A percentile compares a stretch with the other conserved stretches of the same genome.
Conservation (phyloP, 78 protist genomes). For the Dictyostelium brefeldianum region DNA sequence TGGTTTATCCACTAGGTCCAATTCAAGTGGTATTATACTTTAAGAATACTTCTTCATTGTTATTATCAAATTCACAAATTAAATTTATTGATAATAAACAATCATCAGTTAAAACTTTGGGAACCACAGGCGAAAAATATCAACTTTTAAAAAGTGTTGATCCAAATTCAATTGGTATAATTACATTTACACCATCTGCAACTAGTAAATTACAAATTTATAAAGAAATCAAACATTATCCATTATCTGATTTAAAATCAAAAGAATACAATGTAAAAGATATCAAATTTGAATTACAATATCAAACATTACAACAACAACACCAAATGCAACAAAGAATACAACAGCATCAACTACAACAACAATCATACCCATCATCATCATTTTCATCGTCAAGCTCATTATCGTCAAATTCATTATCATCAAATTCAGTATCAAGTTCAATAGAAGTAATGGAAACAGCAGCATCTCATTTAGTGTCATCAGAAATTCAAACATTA, state of each 20-base stretch:
- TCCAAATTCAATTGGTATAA: conserved; percentile 15
- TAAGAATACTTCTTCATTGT: neutral
- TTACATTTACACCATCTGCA: neutral
- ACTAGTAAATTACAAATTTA: neutral
- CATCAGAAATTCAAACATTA: neutral
- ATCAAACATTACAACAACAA: neutral
- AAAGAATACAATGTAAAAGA: neutral
- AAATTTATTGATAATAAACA: too few species aligned
- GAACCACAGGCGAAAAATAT: too few species aligned
- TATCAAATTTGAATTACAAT: neutral
- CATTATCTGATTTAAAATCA: neutral
- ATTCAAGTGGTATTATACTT: neutral
- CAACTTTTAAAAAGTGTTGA: neutral
- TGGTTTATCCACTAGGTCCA: conserved; percentile 6
- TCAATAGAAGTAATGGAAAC: too few species aligned
- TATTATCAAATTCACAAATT: too few species aligned
- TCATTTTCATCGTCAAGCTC: too few species aligned
- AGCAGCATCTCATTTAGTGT: too few species aligned
- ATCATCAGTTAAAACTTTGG: too few species aligned
- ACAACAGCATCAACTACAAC: too few species aligned
- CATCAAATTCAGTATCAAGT: too few species aligned
- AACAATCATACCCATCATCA: too few species aligned
- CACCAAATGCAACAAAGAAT: too few species aligned
- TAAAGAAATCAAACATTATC: neutral
- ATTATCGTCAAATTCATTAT: too few species aligned